Percentiles rank a stretch among this genome's conserved stretches.
These are phyloP conservation scores for Chlamydomonas eustigma DNA, from an alignment of 139 green algal genomes.

Conservation along the genomic window DNA sequence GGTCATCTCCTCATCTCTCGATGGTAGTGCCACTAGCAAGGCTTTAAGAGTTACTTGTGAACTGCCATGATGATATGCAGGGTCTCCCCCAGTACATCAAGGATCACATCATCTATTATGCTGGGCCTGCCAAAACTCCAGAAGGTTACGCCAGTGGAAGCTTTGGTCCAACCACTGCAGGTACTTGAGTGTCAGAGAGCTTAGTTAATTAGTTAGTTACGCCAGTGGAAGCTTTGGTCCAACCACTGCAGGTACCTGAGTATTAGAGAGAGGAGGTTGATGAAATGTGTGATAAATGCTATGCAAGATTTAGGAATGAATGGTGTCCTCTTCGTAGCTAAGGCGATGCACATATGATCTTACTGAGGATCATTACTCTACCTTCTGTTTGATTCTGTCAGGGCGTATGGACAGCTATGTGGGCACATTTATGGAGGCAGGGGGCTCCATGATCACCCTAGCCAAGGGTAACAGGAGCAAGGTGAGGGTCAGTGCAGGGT, in stretches of 20 bases:
- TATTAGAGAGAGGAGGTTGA: no score
- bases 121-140: conserved; percentile 44
- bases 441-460: conserved; percentile 41
- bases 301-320: no score
- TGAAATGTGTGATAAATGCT: no score
- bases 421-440: conserved; percentile 34
- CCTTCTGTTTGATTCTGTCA: no score
- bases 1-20: not conserved
- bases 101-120: conserved; percentile 54
- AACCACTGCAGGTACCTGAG: conserved; percentile 44
- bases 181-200: no score
- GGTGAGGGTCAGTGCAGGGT: no score
- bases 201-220: no score
- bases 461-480: conserved; percentile 47
- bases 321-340: no score
- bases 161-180: conserved; percentile 47
- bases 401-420: conserved; percentile 52
- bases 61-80: conserved; percentile 5
- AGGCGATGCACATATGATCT: no score
- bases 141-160: conserved; percentile 33
- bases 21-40: not conserved
- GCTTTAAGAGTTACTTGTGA: not conserved
- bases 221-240: conserved; percentile 42
- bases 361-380: no score
- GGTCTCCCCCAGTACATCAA: conserved; percentile 38